Conservation (phyloP, 2,329 filamentous ascomycete species). For the Botryotinia narcissicola region DNA sequence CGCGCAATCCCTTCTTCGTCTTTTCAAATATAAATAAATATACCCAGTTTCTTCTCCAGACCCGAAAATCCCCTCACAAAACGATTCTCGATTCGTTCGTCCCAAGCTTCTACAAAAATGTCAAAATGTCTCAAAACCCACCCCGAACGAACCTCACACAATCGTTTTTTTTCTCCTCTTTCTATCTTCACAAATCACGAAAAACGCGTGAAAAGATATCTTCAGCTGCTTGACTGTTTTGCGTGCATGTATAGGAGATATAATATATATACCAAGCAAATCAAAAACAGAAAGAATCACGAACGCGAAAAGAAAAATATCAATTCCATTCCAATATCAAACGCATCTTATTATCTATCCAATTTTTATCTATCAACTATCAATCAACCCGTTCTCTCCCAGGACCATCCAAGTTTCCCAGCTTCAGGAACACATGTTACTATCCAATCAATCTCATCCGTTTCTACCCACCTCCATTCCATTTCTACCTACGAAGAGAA, state of each 20-base stretch:
- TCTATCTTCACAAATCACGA: background rate
- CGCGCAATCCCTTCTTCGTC: conserved; percentile 3
- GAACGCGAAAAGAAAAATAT: background rate
- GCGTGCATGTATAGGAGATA: background rate
- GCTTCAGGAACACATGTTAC: background rate
- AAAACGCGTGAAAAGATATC: background rate
- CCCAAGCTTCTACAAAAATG: conserved; percentile 16
- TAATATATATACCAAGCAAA: background rate
- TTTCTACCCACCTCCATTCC: background rate
- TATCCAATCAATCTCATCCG: background rate
- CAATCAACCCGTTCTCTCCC: background rate
- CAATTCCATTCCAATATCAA: background rate
- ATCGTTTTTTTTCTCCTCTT: background rate
- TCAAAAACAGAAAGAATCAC: background rate
- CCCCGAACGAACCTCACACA: background rate
- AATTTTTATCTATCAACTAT: background rate
- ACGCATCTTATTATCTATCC: conserved; percentile 5
- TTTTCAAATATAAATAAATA: background rate
- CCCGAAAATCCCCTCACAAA: background rate
- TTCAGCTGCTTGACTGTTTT: background rate
- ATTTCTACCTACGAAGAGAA: background rate
- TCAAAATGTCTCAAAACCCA: conserved; percentile 16
- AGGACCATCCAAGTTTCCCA: background rate
- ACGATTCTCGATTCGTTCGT: conserved; percentile 1
- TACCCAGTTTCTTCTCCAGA: background rate